Percentiles rank a stretch among this genome's conserved stretches.
Conservation (phyloP, 805 yeast species). For the Cyberlindnera samutprakarnensis region DNA sequence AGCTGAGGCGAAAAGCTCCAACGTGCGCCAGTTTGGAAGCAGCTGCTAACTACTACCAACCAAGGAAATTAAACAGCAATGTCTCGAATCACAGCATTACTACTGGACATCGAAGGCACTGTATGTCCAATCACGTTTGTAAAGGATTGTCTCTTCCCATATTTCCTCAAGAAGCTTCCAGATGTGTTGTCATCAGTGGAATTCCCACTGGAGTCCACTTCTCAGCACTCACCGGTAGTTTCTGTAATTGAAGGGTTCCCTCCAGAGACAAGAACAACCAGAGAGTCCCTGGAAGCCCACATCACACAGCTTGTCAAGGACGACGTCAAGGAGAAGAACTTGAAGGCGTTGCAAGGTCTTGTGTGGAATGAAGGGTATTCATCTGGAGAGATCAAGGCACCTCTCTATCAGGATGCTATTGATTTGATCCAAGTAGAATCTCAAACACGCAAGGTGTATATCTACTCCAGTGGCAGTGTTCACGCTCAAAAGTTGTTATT, state of each 20-base stretch:
- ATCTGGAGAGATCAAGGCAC: constrained; percentile 69
- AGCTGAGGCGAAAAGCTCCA: no score
- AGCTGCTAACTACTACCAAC: no score
- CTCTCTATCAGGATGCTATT: constrained; percentile 69
- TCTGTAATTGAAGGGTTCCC: constrained; percentile 21
- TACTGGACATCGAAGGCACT: constrained; percentile 87
- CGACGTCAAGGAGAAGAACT: constrained; percentile 71
- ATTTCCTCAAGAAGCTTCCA: constrained; percentile 50
- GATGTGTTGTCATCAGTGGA: constrained; percentile 22
- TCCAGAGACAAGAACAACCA: constrained; percentile 14
- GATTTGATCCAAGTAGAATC: constrained; percentile 41
- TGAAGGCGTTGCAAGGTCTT: constrained; percentile 76
- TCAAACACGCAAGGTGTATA: constrained; percentile 37
- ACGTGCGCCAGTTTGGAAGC: no score
- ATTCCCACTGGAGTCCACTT: constrained; percentile 22
- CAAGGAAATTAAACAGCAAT: no score
- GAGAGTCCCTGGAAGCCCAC: constrained; percentile 33
- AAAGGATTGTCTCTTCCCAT: constrained; percentile 70
- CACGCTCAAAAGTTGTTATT: constrained; percentile 80
- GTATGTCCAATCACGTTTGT: constrained; percentile 89
- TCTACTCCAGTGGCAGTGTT: constrained; percentile 87
- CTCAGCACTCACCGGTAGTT: constrained; percentile 18
- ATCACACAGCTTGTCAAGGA: constrained; percentile 47
- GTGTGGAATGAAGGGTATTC: constrained; percentile 80
- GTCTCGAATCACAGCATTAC: constrained; percentile 25